Evolutionary conservation across 257 asterid species (phyloP).

Genomic region (Nicotiana benthamiana): DNA sequence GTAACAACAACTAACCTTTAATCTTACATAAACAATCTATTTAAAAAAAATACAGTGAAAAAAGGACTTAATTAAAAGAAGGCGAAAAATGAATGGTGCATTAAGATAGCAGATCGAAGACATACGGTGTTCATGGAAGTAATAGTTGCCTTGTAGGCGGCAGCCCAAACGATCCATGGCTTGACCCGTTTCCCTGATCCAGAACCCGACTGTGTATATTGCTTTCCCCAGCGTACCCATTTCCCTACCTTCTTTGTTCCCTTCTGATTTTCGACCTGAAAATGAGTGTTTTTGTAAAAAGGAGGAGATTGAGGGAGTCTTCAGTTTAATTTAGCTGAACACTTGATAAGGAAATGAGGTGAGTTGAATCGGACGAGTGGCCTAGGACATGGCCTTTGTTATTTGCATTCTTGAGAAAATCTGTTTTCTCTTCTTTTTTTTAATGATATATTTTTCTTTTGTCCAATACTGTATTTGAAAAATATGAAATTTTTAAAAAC

Average conservation of each 20-base stretch:
- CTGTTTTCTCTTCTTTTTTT: no score
- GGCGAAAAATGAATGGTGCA: not conserved
- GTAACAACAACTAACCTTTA: not conserved
- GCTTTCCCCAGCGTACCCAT: conserved; percentile 84
- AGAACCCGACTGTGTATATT: conserved; percentile 86
- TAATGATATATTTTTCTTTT: no score
- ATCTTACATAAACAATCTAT: no score
- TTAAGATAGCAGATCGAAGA: not conserved
- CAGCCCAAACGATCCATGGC: conserved; percentile 98
- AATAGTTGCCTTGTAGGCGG: conserved; percentile 86
- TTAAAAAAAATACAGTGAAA: no score
- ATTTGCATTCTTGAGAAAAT: no score
- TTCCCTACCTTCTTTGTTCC: not conserved
- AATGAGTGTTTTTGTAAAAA: not conserved
- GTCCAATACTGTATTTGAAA: no score
- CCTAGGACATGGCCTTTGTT: no score
- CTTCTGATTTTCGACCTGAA: not conserved
- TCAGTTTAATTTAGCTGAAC: not conserved
- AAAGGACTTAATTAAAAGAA: no score
- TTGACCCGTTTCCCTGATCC: conserved; percentile 98
- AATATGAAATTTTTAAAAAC: no score
- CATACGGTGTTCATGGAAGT: conserved; percentile 80
- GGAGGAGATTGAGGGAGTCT: not conserved
- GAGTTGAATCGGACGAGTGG: conserved; percentile 5
- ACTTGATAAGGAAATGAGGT: not conserved